phyloP scores from a whole-genome alignment of 768 basidiomycete species.

The Psilocybe cyanescens region DNA sequence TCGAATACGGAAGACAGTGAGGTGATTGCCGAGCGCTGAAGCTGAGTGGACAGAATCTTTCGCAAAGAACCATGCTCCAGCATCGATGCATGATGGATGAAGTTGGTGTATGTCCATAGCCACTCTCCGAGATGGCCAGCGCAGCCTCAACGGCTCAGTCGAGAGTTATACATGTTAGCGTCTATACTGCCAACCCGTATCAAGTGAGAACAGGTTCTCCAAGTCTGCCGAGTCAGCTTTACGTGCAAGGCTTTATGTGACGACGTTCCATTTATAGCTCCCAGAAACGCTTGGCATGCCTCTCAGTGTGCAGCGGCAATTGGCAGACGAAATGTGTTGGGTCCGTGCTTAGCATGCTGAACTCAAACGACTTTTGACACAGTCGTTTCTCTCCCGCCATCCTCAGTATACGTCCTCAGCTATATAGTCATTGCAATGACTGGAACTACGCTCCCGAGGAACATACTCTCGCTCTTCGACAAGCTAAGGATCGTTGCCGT shows the following conservation, averaged over 20 bases:
- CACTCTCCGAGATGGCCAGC: background rate
- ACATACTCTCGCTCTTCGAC: constrained; percentile 10
- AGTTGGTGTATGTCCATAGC: background rate
- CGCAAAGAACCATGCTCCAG: background rate
- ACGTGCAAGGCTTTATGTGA: too few relatives aligned
- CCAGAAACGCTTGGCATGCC: too few relatives aligned
- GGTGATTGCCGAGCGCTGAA: too few relatives aligned
- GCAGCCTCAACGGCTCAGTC: background rate
- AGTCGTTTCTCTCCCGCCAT: background rate
- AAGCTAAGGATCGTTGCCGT: constrained; percentile 8
- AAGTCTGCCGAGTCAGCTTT: too few relatives aligned
- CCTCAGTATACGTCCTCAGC: background rate
- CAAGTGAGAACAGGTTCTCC: too few relatives aligned
- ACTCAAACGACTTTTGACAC: background rate
- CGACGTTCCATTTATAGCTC: too few relatives aligned
- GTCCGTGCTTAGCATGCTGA: too few relatives aligned
- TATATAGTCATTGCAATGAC: background rate
- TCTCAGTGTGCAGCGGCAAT: too few relatives aligned
- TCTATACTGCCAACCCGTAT: too few relatives aligned
- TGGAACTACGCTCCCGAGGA: constrained; percentile 13
- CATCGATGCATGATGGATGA: background rate
- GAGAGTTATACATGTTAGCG: background rate
- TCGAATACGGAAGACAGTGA: too few relatives aligned
- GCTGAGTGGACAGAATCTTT: too few relatives aligned
- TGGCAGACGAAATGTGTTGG: too few relatives aligned